Conservation (phyloP, 2,329 filamentous ascomycete species). For the Talaromyces sp. region DNA sequence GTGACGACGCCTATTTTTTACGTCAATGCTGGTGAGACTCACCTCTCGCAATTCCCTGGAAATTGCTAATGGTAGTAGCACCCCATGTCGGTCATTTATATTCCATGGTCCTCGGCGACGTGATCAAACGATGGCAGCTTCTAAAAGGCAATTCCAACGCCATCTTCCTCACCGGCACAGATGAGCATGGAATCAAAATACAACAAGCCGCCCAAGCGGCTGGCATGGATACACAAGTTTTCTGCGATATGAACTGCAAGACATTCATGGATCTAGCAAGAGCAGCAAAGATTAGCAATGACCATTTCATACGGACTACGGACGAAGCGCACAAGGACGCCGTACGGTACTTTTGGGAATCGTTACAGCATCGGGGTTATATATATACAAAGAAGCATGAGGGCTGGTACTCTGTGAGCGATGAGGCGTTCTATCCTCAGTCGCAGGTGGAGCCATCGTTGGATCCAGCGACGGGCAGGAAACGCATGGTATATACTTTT, state of each 20-base stretch:
- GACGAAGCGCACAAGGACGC: slow-evolving; percentile 77
- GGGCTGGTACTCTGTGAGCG: slow-evolving; percentile 95
- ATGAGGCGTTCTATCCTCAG: slow-evolving; percentile 92
- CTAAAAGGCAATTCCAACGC: slow-evolving; percentile 67
- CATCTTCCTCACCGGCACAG: slow-evolving; percentile 83
- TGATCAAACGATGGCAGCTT: slow-evolving; percentile 86
- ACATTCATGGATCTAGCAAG: slow-evolving; percentile 74
- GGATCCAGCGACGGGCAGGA: slow-evolving; percentile 77
- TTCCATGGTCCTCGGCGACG: slow-evolving; percentile 84
- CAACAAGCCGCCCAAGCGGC: slow-evolving; percentile 3
- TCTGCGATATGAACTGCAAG: slow-evolving; percentile 80
- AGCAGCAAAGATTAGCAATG: slow-evolving; percentile 68
- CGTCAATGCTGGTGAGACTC: slow-evolving; percentile 77
- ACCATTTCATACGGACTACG: slow-evolving; percentile 91
- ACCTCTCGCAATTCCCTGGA: neutral
- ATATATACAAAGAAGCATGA: slow-evolving; percentile 85
- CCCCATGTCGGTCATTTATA: slow-evolving; percentile 96
- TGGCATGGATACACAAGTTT: slow-evolving; percentile 64
- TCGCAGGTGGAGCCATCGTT: slow-evolving; percentile 70
- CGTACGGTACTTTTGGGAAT: slow-evolving; percentile 85
- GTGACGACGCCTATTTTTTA: slow-evolving; percentile 98
- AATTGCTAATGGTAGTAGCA: slow-evolving; percentile 50
- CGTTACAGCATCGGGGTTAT: slow-evolving; percentile 70
- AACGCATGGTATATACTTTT: slow-evolving; percentile 62
- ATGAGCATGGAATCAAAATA: slow-evolving; percentile 94